Evolutionary conservation across 176 grass and related monocot genomes (phyloP).

Genomic region (Avena sativa): DNA sequence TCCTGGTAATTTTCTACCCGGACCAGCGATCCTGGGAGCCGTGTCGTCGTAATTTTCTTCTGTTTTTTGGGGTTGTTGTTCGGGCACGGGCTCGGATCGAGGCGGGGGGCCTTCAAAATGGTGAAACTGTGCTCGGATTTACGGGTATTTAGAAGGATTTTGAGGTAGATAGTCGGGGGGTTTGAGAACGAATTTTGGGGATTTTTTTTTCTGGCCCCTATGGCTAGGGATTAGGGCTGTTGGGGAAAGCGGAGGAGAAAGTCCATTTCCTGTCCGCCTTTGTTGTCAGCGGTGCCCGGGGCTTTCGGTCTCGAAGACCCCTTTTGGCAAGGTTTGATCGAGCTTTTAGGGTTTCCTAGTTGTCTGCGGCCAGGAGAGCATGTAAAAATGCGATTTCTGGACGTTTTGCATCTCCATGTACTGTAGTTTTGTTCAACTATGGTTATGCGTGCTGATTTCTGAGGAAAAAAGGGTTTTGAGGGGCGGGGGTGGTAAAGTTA

Average conservation of each 20-base stretch:
- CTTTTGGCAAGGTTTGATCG: not conserved
- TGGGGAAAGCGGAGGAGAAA: constrained; percentile 47
- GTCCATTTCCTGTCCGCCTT: constrained; percentile 20
- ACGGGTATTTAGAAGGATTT: not conserved
- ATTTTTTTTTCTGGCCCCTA: not conserved
- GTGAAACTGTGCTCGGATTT: constrained; percentile 40
- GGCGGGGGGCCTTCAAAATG: not conserved
- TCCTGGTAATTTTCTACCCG: constrained; percentile 22
- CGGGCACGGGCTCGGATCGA: constrained; percentile 1
- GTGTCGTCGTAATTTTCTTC: not conserved
- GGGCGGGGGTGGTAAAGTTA: not conserved
- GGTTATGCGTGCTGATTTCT: not conserved
- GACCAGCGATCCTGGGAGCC: not conserved
- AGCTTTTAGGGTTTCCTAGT: not conserved
- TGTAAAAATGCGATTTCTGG: not conserved
- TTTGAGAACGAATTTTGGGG: constrained; percentile 16
- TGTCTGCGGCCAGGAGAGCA: not conserved
- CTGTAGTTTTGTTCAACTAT: not conserved
- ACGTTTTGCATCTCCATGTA: not conserved
- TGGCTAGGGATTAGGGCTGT: constrained; percentile 33
- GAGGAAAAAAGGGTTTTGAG: not conserved
- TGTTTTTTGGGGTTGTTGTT: not conserved
- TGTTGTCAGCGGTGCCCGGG: not conserved
- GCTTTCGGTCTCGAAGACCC: constrained; percentile 11
- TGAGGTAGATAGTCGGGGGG: not conserved